Conservation (phyloP, 805 yeast species). For the Maudiozyma pseudohumilis region DNA sequence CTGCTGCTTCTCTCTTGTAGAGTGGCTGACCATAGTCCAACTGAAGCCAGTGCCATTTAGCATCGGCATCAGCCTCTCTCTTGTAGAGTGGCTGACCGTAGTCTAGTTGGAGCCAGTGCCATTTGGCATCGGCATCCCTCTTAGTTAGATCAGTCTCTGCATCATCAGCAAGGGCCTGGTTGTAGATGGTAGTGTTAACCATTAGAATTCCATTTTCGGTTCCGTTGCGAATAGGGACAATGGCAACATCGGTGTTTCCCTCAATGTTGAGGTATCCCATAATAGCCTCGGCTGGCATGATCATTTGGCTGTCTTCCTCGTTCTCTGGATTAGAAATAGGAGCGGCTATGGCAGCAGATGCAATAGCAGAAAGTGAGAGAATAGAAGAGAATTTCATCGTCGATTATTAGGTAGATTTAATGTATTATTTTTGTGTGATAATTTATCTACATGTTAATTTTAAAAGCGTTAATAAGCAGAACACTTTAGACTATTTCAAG, state of each 20-base stretch:
- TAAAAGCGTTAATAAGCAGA: too few relatives aligned
- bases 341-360: constrained; percentile 11
- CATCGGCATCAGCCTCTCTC: constrained; percentile 19
- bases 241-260: constrained; percentile 20
- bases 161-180: constrained; percentile 13
- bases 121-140: constrained; percentile 27
- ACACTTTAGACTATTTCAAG: too few relatives aligned
- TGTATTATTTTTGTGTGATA: too few relatives aligned
- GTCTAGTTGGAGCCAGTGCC: constrained; percentile 22
- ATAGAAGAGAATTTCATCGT: constrained; percentile 16
- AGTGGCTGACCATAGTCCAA: constrained; percentile 19
- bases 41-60: constrained; percentile 21
- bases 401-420: too few relatives aligned
- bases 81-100: constrained; percentile 24
- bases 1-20: constrained; percentile 22
- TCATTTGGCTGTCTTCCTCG: constrained; percentile 1
- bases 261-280: constrained; percentile 24
- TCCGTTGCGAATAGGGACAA: constrained; percentile 22
- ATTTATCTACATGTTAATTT: too few relatives aligned
- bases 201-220: constrained; percentile 24
- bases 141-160: constrained; percentile 9
- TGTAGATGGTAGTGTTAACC: constrained; percentile 26
- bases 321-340: constrained; percentile 17
- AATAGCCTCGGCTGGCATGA: constrained; percentile 26
- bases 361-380: constrained; percentile 9